Base-by-base conservation (phyloP, 1,284 basidiomycete species). In the Cystobasidium pallidum region DNA sequence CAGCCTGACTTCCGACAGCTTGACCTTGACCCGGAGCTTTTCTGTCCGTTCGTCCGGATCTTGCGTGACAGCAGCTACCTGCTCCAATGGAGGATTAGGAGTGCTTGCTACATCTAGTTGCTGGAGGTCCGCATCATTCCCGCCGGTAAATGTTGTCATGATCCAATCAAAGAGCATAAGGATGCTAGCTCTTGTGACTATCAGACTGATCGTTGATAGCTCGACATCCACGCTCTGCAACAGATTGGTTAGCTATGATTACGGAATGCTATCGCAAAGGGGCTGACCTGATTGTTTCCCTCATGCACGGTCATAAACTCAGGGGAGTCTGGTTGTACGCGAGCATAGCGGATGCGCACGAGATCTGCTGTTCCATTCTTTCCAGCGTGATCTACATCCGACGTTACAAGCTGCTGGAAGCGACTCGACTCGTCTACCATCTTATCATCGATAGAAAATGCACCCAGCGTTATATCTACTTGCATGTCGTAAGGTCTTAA, bases 161-260 rank as follows among this genome's bases (percentile, higher is more conserved):
- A 99, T 89, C 83, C 97, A 98, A 82, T 99, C 94, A 81, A 98
- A 99, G 11, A 99, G 83, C 1, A 89, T 86, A 49, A 99, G 84
- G 57, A 99, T 89, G 21, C 95, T 94, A 79, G 94, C 92, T 1
- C 96, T 93, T 3, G 91, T 91, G 1, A 92, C 88, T 73, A 89
- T 88, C 81, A 99, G 88, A 75, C 94, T 87, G 82, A 99, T 90
- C 0, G 96, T 98, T 2, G 95, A 96, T 54, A 99, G 85, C 77
- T 89, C 88, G 73, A 94, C 87, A 78, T 94, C 89, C 72, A 99
- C 87, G 72, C 84, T 91, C 81, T 97, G 54, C 15, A n/a, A 57
- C 1, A 1, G 19, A 34, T 3, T 34, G 28, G 19, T 57, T 32
- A 57, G 51, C 28, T 1, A 30, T 41, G n/a, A 13, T 1, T 21